These are phyloP conservation scores for Globisporangium polare DNA, from an alignment of 352 stramenopile species.

Conservation along the genomic window DNA sequence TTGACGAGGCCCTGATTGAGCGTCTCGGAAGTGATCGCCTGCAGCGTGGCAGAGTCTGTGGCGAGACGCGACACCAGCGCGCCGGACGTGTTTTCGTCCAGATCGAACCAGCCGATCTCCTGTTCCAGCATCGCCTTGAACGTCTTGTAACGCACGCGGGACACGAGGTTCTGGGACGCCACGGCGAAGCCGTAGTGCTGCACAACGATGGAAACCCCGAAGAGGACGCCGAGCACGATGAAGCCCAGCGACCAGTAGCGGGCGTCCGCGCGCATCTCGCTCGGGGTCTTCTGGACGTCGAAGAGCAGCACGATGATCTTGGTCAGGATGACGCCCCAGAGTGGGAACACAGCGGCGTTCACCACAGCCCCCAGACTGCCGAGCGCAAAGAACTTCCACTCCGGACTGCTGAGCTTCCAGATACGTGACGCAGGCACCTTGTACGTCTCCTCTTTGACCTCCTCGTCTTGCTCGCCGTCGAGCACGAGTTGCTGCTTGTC, in stretches of 20 bases:
- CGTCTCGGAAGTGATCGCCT: conserved; percentile 68
- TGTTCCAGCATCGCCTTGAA: conserved; percentile 65
- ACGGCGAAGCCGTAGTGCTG: conserved; percentile 57
- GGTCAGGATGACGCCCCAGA: conserved; percentile 46
- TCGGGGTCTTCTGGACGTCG: conserved; percentile 24
- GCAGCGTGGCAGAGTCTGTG: conserved; percentile 69
- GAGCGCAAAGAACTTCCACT: conserved; percentile 42
- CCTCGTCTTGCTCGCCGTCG: neutral
- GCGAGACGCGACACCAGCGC: conserved; percentile 60
- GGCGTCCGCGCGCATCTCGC: conserved; percentile 21
- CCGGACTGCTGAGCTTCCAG: conserved; percentile 41
- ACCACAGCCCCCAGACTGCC: conserved; percentile 33
- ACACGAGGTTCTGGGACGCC: conserved; percentile 40
- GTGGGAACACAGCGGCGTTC: conserved; percentile 41
- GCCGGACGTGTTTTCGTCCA: conserved; percentile 54
- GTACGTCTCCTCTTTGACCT: neutral
- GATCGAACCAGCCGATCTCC: conserved; percentile 77
- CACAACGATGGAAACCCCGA: conserved; percentile 32
- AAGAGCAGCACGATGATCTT: conserved; percentile 55
- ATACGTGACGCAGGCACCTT: conserved; percentile 20
- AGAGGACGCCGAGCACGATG: conserved; percentile 33
- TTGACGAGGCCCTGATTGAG: conserved; percentile 57
- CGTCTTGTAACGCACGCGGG: conserved; percentile 33
- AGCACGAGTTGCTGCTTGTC: conserved; percentile 39
- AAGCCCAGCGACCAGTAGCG: conserved; percentile 35